Base-by-base conservation (phyloP, 1,284 basidiomycete species). In the Apiotrichum domesticum region DNA sequence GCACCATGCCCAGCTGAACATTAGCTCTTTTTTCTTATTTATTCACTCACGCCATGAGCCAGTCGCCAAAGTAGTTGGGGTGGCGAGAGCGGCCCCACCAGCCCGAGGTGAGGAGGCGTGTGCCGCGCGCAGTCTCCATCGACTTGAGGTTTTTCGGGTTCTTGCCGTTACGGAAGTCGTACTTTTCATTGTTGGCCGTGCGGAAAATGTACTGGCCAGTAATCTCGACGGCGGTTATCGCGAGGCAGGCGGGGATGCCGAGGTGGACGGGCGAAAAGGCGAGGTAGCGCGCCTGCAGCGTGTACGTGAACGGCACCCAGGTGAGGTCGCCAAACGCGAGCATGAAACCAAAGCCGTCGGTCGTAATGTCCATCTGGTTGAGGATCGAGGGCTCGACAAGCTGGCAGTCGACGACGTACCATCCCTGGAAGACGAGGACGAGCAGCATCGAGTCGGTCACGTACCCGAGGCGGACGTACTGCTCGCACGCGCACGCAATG, bases 311-410 rank as follows among this genome's bases (percentile, higher is more conserved):
- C 5, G 96, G 96, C 8, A 98, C 89, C 89, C 92, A 98, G 15
- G 86, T 80, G 32, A 98, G 83, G 74, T 98, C 93, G 47, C 95
- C 96, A 50, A 96, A 85, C 3, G 90, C 80, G 35, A 99, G 86
- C 96, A 98, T 99, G 82, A 95, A 98, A 6, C 96, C 96, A 67
- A 98, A 98, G 4, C 95, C 95, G 67, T 99, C 96, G 34, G 90
- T 91, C 7, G 87, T 95, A 71, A 98, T 96, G 73, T 98, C 95
- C 92, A 98, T 98, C 15, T 90, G 93, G 8, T 90, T 94, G 61
- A 98, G 83, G 68, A 98, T 85, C 9, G 89, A 87, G 21, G 79
- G 63, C 79, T 81, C 60, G 61, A 37, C 43, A 40, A 63, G 45
- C 54, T 52, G 47, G 54, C 54, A 85, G 74, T 98, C 95, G 15